Evolutionary conservation across 116 monocot species (phyloP).

Genomic region (Iris pallida): DNA sequence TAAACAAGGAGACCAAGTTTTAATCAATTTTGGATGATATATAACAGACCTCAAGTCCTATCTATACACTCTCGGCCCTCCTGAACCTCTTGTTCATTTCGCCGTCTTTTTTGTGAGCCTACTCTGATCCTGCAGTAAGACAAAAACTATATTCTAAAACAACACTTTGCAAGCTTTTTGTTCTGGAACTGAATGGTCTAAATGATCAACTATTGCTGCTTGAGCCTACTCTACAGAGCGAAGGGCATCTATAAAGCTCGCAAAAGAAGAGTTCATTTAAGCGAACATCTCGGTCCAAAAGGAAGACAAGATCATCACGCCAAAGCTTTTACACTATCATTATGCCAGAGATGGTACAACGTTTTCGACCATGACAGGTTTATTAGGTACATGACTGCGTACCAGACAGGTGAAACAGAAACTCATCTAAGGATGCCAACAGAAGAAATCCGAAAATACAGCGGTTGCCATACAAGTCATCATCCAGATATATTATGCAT

Average conservation of each 20-base stretch:
- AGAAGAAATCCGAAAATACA: slow-evolving; percentile 37
- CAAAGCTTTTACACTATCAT: slow-evolving; percentile 44
- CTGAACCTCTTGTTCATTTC: slow-evolving; percentile 47
- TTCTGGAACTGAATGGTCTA: neutral
- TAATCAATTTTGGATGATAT: no score
- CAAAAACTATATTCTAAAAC: neutral
- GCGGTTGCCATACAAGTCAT: slow-evolving; percentile 44
- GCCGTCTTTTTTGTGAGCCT: slow-evolving; percentile 48
- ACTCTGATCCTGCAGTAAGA: slow-evolving; percentile 50
- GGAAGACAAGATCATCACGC: slow-evolving; percentile 39
- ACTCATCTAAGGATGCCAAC: slow-evolving; percentile 26
- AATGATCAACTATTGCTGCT: slow-evolving; percentile 13
- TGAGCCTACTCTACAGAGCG: slow-evolving; percentile 54
- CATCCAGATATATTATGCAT: slow-evolving; percentile 61
- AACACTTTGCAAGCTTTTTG: neutral
- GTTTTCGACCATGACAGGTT: slow-evolving; percentile 46
- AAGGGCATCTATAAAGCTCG: slow-evolving; percentile 35
- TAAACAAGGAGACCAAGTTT: no score
- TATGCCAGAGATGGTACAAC: slow-evolving; percentile 49
- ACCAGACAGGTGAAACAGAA: slow-evolving; percentile 26
- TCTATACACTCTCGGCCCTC: slow-evolving; percentile 25
- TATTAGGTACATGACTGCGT: slow-evolving; percentile 31
- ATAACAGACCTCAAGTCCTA: no score
- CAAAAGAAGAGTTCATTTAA: slow-evolving; percentile 46
- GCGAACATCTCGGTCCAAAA: slow-evolving; percentile 32